Percentiles rank a stretch among this genome's conserved stretches.
These are phyloP conservation scores for Eucalyptus tenuipes DNA, from an alignment of 345 rosid genomes.

Conservation along the genomic window DNA sequence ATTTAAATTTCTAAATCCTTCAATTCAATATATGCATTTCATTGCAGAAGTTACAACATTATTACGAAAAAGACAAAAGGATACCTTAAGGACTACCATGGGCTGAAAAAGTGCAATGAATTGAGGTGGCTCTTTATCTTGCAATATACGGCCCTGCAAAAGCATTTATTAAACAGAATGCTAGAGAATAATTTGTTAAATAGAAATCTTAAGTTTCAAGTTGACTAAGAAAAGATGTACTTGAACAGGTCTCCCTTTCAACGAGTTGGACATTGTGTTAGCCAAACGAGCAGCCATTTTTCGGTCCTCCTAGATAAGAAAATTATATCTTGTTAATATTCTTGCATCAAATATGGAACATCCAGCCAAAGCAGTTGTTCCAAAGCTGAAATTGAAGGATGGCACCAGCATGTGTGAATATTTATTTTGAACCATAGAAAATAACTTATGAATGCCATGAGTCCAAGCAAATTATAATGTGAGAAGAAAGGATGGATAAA, in stretches of 20 bases:
- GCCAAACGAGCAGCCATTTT: conserved; percentile 67
- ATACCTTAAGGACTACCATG: conserved; percentile 89
- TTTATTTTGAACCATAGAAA: background rate
- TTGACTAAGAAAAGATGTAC: conserved; percentile 24
- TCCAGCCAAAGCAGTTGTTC: background rate
- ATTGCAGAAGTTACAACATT: background rate
- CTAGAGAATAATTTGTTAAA: background rate
- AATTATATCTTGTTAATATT: background rate
- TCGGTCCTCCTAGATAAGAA: conserved; percentile 68
- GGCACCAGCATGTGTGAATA: background rate
- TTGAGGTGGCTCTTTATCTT: conserved; percentile 96
- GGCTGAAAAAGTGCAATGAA: conserved; percentile 88
- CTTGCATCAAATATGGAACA: background rate
- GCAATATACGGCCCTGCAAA: conserved; percentile 64
- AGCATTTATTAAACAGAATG: conserved; percentile 4
- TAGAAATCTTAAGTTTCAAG: background rate
- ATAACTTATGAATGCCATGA: background rate
- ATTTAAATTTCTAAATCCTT: background rate
- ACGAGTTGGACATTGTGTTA: conserved; percentile 60
- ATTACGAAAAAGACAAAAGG: background rate
- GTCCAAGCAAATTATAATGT: background rate
- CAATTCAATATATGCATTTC: background rate
- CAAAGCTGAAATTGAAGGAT: background rate
- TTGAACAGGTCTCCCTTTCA: conserved; percentile 94
- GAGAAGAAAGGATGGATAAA: background rate